Conservation (phyloP, 495 filamentous ascomycete genomes). For the Trichoderma virens region DNA sequence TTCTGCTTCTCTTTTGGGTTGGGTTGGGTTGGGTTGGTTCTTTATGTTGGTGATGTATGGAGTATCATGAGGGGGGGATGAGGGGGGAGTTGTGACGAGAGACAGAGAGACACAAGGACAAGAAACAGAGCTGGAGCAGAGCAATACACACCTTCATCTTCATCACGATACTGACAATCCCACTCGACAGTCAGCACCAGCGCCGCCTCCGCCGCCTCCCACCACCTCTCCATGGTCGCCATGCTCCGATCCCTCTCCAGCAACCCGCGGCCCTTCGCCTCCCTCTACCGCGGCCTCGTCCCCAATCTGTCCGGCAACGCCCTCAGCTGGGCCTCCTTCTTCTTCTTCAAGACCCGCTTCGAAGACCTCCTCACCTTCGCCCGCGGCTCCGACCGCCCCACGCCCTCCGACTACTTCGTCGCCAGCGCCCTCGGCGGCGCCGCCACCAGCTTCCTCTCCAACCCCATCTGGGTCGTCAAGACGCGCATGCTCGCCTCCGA, state of each 20-base stretch:
- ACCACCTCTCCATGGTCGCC: slow-evolving; percentile 31
- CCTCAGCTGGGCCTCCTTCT: slow-evolving; percentile 86
- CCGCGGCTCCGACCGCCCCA: slow-evolving; percentile 29
- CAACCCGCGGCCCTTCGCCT: slow-evolving; percentile 37
- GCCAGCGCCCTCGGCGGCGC: slow-evolving; percentile 70
- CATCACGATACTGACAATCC: not conserved
- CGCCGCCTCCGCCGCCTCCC: slow-evolving; percentile 18
- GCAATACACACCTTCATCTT: too few species aligned
- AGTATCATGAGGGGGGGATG: too few species aligned
- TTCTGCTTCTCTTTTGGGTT: not conserved
- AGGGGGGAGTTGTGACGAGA: too few species aligned
- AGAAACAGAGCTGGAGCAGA: too few species aligned
- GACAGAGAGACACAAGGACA: not conserved
- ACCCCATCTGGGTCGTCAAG: slow-evolving; percentile 98
- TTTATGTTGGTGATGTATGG: not conserved
- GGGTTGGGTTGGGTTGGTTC: too few species aligned
- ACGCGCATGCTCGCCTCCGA: slow-evolving; percentile 92
- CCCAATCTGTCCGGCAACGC: slow-evolving; percentile 91
- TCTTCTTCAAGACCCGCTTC: slow-evolving; percentile 51
- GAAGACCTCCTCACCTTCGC: slow-evolving; percentile 28
- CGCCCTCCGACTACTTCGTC: slow-evolving; percentile 73
- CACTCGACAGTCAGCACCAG: slow-evolving; percentile 15
- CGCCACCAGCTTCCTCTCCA: slow-evolving; percentile 73
- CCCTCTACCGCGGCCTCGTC: slow-evolving; percentile 80
- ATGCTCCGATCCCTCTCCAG: slow-evolving; percentile 35